phyloP scores from a whole-genome alignment of 2,329 filamentous ascomycete species.

The Drechslera avenae region DNA sequence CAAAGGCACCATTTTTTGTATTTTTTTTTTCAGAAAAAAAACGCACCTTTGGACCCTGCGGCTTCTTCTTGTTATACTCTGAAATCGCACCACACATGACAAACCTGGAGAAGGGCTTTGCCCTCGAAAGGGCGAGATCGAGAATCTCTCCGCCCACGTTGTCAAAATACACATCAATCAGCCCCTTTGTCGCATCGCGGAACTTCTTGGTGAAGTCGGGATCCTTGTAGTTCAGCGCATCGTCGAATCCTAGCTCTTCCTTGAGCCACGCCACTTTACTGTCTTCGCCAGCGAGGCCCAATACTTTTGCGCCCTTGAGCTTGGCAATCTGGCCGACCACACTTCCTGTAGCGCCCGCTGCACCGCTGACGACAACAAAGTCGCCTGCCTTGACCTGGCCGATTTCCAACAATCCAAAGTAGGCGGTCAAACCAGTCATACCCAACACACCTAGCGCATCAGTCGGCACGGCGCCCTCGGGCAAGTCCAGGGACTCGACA shows the following conservation, averaged over 20 bases:
- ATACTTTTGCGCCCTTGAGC: conserved; percentile 62
- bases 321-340: conserved; percentile 80
- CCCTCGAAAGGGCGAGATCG: conserved; percentile 52
- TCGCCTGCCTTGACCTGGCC: conserved; percentile 71
- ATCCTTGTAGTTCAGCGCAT: conserved; percentile 62
- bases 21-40: no score
- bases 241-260: conserved; percentile 58
- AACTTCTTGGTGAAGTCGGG: conserved; percentile 56
- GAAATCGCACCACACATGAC: conserved; percentile 54
- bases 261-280: conserved; percentile 62
- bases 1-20: no score
- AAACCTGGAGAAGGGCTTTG: conserved; percentile 51
- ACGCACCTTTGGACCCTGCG: conserved; percentile 57
- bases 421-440: conserved; percentile 74
- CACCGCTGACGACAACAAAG: conserved; percentile 77
- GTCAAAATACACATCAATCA: conserved; percentile 60
- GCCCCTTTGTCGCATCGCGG: conserved; percentile 52
- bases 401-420: conserved; percentile 73
- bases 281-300: conserved; percentile 59
- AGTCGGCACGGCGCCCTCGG: conserved; percentile 56
- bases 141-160: conserved; percentile 58
- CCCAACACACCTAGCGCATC: conserved; percentile 62
- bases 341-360: conserved; percentile 77
- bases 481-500: conserved; percentile 53
- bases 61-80: conserved; percentile 50